phyloP scores from a whole-genome alignment of 441 rosid genomes.

The Raphanus hybrid region DNA sequence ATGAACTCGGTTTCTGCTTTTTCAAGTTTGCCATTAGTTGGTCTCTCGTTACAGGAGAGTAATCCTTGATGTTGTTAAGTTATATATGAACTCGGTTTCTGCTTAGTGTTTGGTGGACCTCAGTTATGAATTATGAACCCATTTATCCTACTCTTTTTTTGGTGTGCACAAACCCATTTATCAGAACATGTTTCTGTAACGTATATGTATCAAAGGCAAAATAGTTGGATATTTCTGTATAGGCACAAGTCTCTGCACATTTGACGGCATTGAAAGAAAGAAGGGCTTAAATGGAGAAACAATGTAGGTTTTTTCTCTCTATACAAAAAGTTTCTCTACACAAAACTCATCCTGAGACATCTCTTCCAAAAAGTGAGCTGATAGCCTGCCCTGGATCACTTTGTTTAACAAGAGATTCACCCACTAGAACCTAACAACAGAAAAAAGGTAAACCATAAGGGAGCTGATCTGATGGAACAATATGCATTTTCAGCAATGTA shows the following conservation, averaged over 20 bases:
- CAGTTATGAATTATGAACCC: conserved; percentile 11
- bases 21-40: neutral
- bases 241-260: conserved; percentile 10
- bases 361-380: conserved; percentile 76
- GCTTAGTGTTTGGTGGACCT: conserved; percentile 3
- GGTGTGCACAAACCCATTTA: too few species aligned
- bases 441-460: conserved; percentile 10
- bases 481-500: conserved; percentile 4
- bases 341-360: conserved; percentile 52
- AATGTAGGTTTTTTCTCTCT: conserved; percentile 25
- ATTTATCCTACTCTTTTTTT: neutral
- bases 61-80: conserved; percentile 27
- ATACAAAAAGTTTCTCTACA: conserved; percentile 27
- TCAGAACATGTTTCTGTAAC: neutral
- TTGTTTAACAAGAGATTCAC: conserved; percentile 88
- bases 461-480: neutral
- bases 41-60: conserved; percentile 33
- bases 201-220: neutral
- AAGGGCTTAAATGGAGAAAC: conserved; percentile 1
- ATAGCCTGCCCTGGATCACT: conserved; percentile 76
- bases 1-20: too few species aligned
- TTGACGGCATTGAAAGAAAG: neutral
- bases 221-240: neutral
- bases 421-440: conserved; percentile 77
- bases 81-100: neutral